These are phyloP conservation scores for Phylloporus arenicola DNA, from an alignment of 768 basidiomycete species.

Conservation along the genomic window DNA sequence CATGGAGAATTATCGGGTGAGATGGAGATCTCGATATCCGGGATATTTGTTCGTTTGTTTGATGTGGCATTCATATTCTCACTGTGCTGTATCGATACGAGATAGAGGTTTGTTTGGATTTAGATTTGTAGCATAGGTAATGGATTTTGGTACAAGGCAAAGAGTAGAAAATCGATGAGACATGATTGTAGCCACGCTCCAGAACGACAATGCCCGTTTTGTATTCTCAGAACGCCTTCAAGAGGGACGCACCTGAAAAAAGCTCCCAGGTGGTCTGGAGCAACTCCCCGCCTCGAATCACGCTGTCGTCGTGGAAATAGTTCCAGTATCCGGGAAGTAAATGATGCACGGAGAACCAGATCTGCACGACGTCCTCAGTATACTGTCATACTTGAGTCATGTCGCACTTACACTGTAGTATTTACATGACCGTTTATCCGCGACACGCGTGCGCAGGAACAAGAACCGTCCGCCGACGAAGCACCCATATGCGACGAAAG, in stretches of 20 bases:
- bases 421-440: conserved; percentile 34
- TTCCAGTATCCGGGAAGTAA: conserved; percentile 35
- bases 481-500: conserved; percentile 30
- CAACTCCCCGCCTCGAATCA: conserved; percentile 14
- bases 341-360: conserved; percentile 34
- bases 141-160: not conserved
- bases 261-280: conserved; percentile 17
- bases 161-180: not conserved
- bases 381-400: not conserved
- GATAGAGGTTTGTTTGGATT: not conserved
- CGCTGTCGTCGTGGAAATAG: conserved; percentile 20
- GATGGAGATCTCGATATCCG: not conserved
- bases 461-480: conserved; percentile 34
- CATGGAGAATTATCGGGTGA: conserved; percentile 15
- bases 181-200: not conserved
- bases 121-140: conserved; percentile 11
- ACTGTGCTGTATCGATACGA: conserved; percentile 4
- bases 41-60: not conserved
- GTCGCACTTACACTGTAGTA: conserved; percentile 32
- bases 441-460: conserved; percentile 21
- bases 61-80: not conserved
- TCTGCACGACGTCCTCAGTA: conserved; percentile 10
- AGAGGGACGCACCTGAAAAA: conserved; percentile 12
- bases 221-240: conserved; percentile 4
- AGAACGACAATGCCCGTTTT: not conserved